A percentile compares a stretch with the other conserved stretches of the same genome.
phyloP scores from a whole-genome alignment of 495 filamentous ascomycete species.

The Penicillium dipodomyicola region DNA sequence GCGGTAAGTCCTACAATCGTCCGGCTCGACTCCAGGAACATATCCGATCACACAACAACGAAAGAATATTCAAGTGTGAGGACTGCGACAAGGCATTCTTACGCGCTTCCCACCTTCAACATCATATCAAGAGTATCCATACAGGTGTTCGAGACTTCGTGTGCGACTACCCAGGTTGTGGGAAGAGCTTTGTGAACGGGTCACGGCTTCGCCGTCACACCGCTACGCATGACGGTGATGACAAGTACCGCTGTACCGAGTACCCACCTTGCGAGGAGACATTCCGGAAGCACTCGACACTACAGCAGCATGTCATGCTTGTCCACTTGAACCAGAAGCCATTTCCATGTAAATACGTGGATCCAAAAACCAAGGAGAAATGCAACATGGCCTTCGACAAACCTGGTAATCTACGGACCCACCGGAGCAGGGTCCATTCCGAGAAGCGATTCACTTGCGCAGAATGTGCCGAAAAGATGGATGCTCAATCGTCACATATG shows the following conservation, averaged over 20 bases:
- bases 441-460: conserved; percentile 68
- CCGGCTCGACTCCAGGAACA: conserved; percentile 78
- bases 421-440: conserved; percentile 67
- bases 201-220: conserved; percentile 69
- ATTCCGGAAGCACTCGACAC: conserved; percentile 86
- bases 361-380: conserved; percentile 52
- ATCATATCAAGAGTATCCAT: conserved; percentile 81
- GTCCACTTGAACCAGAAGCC: conserved; percentile 68
- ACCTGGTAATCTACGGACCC: conserved; percentile 62
- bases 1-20: conserved; percentile 81
- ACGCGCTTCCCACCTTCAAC: conserved; percentile 74
- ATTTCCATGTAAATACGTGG: conserved; percentile 60
- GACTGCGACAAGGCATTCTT: conserved; percentile 79
- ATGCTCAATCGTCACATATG: conserved; percentile 22
- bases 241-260: conserved; percentile 69
- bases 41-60: conserved; percentile 73
- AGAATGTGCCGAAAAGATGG: conserved; percentile 52
- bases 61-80: conserved; percentile 69
- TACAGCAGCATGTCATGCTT: conserved; percentile 74
- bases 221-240: conserved; percentile 63
- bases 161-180: conserved; percentile 69
- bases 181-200: conserved; percentile 74
- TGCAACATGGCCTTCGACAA: conserved; percentile 74
- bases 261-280: conserved; percentile 70
- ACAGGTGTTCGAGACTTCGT: conserved; percentile 65